Percentiles rank a stretch among this genome's conserved stretches.
Evolutionary conservation across 2,329 filamentous ascomycete genomes (phyloP).

Genomic region (Calonectria hawksworthii): DNA sequence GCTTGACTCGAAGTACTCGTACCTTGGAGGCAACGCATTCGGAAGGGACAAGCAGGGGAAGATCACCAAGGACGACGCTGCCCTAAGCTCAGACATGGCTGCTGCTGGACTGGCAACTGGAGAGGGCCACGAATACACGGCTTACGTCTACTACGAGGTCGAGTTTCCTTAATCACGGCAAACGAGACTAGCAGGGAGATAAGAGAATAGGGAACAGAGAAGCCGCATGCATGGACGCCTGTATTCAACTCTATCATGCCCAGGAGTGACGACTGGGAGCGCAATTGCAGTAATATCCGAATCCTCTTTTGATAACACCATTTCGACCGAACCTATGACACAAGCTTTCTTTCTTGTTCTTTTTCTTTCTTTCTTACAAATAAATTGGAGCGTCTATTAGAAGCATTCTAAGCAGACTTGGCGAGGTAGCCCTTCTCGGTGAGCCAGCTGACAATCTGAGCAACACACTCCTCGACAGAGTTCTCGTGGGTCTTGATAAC

Average conservation of each 20-base stretch:
- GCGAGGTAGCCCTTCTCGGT: conserved; percentile 71
- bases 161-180: conserved; percentile 69
- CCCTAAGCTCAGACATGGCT: conserved; percentile 85
- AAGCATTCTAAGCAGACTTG: conserved; percentile 42
- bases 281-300: conserved; percentile 46
- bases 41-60: conserved; percentile 94
- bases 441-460: conserved; percentile 85
- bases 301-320: conserved; percentile 36
- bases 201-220: conserved; percentile 24
- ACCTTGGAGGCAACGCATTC: conserved; percentile 94
- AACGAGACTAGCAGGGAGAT: conserved; percentile 6
- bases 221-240: conserved; percentile 45
- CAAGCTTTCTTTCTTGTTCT: conserved; percentile 1
- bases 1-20: conserved; percentile 88
- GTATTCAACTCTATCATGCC: conserved; percentile 47
- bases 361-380: conserved; percentile 2
- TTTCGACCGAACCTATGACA: conserved; percentile 24
- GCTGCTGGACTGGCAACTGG: conserved; percentile 76
- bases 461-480: conserved; percentile 90
- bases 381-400: not conserved
- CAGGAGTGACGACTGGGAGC: conserved; percentile 39
- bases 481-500: conserved; percentile 86
- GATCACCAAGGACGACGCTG: conserved; percentile 89
- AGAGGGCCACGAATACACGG: conserved; percentile 88
- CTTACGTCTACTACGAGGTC: conserved; percentile 98